phyloP scores from a whole-genome alignment of 2,329 filamentous ascomycete species.

The Capronia americana region DNA sequence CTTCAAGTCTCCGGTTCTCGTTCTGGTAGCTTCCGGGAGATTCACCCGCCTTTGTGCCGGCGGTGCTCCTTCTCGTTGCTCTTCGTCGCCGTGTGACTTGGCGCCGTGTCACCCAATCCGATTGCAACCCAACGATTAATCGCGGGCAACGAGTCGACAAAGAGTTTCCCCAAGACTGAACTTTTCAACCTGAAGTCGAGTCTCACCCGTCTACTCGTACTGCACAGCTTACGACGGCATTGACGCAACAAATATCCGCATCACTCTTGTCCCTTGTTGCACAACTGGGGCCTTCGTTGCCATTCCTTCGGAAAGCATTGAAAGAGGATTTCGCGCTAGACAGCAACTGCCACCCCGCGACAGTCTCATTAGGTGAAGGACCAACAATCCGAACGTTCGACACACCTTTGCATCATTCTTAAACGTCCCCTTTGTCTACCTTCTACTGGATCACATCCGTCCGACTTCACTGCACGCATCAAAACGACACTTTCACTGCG shows the following conservation, averaged over 20 bases:
- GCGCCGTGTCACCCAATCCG: slow-evolving; percentile 6
- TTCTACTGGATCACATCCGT: not conserved
- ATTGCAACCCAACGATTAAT: not conserved
- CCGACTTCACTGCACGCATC: not conserved
- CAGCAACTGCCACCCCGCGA: not conserved
- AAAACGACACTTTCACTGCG: not conserved
- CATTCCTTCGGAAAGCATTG: not conserved
- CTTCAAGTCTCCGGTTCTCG: not conserved
- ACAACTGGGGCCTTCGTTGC: not conserved
- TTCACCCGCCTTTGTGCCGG: not conserved
- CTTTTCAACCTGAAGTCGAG: not conserved
- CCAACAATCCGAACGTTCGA: not conserved
- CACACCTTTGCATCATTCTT: not conserved
- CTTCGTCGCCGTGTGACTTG: not conserved
- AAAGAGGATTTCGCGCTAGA: not conserved
- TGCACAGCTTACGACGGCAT: not conserved
- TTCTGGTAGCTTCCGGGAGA: not conserved
- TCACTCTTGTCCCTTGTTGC: not conserved
- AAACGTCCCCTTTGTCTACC: not conserved
- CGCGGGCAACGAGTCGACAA: not conserved
- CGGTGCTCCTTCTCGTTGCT: not conserved
- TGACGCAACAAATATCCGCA: not conserved
- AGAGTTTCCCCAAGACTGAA: not conserved
- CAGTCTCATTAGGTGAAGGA: not conserved
- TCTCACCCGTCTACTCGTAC: not conserved